A percentile compares a stretch with the other conserved stretches of the same genome.
These are phyloP conservation scores for Phytophthora foliorum DNA, from an alignment of 352 stramenopile genomes.

Conservation along the genomic window DNA sequence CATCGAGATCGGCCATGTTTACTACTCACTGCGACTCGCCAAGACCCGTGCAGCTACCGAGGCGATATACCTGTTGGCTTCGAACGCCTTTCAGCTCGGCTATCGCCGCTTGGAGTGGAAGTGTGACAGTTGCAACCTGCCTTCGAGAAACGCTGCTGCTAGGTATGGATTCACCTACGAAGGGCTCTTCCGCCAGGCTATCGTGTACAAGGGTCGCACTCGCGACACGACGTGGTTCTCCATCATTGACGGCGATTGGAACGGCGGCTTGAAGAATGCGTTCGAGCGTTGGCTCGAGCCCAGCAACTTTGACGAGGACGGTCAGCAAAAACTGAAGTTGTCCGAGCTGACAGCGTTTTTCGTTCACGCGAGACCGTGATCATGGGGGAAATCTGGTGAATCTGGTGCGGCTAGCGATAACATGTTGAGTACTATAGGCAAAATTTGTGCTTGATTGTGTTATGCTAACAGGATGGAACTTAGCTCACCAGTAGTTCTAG, in stretches of 20 bases:
- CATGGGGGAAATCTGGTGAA: too few species aligned
- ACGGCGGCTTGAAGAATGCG: constrained; percentile 13
- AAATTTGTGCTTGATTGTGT: too few species aligned
- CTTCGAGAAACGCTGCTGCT: constrained; percentile 13
- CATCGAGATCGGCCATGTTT: constrained; percentile 32
- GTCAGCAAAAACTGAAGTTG: constrained; percentile 23
- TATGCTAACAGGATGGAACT: too few species aligned
- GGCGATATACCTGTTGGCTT: constrained; percentile 19
- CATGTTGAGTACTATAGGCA: too few species aligned
- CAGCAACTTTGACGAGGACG: constrained; percentile 27
- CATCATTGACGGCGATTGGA: constrained; percentile 29
- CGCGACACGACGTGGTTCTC: constrained; percentile 35
- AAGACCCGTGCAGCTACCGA: constrained; percentile 27
- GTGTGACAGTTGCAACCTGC: constrained; percentile 23
- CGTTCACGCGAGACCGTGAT: constrained; percentile 6
- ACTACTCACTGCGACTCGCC: constrained; percentile 15
- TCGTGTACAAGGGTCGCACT: constrained; percentile 20
- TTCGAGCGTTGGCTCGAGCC: constrained; percentile 24
- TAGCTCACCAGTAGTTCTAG: too few species aligned
- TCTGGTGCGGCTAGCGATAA: neutral
- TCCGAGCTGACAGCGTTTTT: constrained; percentile 20
- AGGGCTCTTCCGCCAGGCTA: constrained; percentile 24
- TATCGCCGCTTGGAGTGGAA: constrained; percentile 32
- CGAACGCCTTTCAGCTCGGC: constrained; percentile 24
- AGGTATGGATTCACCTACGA: constrained; percentile 29